Evolutionary conservation across 2,329 filamentous ascomycete species (phyloP), one percentile per base, ranked within the genome.

Genomic region (Microcyclospora pomicola): DNA sequence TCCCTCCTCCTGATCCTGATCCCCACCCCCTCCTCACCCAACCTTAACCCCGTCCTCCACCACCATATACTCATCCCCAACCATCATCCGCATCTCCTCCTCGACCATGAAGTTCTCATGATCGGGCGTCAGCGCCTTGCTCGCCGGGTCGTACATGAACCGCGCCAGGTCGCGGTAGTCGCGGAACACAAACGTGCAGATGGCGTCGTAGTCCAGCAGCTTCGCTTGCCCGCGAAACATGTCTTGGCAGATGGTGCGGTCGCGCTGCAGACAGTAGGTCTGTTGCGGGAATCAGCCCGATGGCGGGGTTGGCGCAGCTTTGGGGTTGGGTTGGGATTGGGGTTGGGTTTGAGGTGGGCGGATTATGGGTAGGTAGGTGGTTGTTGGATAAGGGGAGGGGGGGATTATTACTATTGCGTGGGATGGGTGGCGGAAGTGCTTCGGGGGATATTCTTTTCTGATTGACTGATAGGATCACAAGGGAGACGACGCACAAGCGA

Each of bases 101-200:
- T 57, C 53, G n/a, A 56, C 50, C 54, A 55, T 55, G 35, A 57
- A 58, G 34, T 57, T 56, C 36, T 55, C 52, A 46, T 58, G 55
- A 38, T 56, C 55, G 7, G 54, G 52, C 41, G 50, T 53, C 39
- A 58, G 38, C 7, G 58, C 62, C n/a, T 64, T 64, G 15, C 56
- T 59, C 2, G 61, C 62, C 33, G 62, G 60, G 49, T 67, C 61
- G 47, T 63, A 66, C 52, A 67, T 53, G 50, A 66, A 67, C 44
- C 55, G 59, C 19, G 63, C 64, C 37, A 66, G 58, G n/a, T 58
- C 55, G 37, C 59, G 54, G 41, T 66, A 67, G 45, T 66, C 63
- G 35, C 58, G 58, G 43, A 67, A 67, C 38, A 65, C 62, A 48
- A 66, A 66, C 9, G 62, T 66, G 52, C 64, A 67, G 27, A 67